These are phyloP conservation scores for Metarhizium brunneum DNA, from an alignment of 2,329 filamentous ascomycete species.

Conservation along the genomic window DNA sequence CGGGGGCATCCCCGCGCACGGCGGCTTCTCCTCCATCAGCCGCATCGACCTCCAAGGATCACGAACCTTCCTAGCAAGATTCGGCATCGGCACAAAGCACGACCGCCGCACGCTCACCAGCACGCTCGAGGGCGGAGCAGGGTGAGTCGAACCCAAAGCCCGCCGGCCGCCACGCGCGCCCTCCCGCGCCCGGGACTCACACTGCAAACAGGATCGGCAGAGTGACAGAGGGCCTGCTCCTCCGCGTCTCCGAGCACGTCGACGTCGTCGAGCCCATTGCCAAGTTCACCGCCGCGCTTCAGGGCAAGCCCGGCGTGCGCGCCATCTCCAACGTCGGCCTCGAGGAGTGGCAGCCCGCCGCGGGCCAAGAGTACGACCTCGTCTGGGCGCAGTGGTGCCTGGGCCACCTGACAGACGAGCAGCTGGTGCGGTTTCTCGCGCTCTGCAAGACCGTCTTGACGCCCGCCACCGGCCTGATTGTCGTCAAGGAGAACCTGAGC, in stretches of 20 bases:
- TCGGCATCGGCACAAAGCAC: constrained; percentile 36
- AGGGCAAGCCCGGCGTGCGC: constrained; percentile 46
- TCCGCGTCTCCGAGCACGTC: constrained; percentile 58
- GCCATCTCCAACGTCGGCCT: constrained; percentile 64
- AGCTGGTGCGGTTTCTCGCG: constrained; percentile 58
- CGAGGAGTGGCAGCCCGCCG: constrained; percentile 54
- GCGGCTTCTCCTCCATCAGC: constrained; percentile 31
- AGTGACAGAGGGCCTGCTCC: constrained; percentile 69
- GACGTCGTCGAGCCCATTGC: constrained; percentile 79
- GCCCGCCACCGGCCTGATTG: constrained; percentile 20
- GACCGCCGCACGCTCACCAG: constrained; percentile 19
- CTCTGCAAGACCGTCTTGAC: constrained; percentile 41
- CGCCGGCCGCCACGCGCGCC: too few relatives aligned
- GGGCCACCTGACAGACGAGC: constrained; percentile 67
- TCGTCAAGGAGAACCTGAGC: constrained; percentile 59
- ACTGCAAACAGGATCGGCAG: constrained; percentile 58
- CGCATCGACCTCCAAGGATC: constrained; percentile 62
- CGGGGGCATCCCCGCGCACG: constrained; percentile 47
- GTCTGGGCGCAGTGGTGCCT: constrained; percentile 92
- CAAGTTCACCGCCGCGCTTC: constrained; percentile 64
- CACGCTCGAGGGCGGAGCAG: constrained; percentile 30
- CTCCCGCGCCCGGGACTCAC: background rate
- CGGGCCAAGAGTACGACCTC: constrained; percentile 55
- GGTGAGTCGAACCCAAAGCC: constrained; percentile 17
- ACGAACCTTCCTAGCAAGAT: constrained; percentile 57